Conservation (phyloP, 2,329 filamentous ascomycete genomes). For the Didymella pinodella region DNA sequence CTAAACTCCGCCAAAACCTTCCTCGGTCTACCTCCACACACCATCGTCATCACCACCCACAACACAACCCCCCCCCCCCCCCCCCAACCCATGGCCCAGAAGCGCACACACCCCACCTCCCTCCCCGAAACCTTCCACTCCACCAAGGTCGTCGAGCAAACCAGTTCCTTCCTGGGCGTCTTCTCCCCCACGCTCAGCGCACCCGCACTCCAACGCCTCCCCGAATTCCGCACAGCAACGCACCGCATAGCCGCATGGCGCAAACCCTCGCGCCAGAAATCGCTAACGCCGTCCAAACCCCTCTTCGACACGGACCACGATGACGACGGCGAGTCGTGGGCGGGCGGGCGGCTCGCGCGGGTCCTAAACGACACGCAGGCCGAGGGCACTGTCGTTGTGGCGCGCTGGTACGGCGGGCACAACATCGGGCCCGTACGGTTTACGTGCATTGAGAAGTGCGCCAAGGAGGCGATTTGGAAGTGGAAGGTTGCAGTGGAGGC, state of each 20-base stretch:
- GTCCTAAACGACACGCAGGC: slow-evolving; percentile 56
- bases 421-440: slow-evolving; percentile 63
- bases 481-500: slow-evolving; percentile 49
- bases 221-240: slow-evolving; percentile 56
- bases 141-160: slow-evolving; percentile 57
- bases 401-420: slow-evolving; percentile 63
- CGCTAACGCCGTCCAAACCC: slow-evolving; percentile 50
- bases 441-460: slow-evolving; percentile 60
- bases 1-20: slow-evolving; percentile 24
- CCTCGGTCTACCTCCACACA: neutral
- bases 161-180: slow-evolving; percentile 57
- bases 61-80: neutral
- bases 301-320: slow-evolving; percentile 57
- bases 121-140: slow-evolving; percentile 55
- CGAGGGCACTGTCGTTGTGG: slow-evolving; percentile 60
- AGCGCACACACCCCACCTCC: slow-evolving; percentile 37
- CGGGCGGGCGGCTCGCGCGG: slow-evolving; percentile 57
- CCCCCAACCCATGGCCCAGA: slow-evolving; percentile 39
- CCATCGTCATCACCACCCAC: neutral
- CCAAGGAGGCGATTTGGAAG: slow-evolving; percentile 57
- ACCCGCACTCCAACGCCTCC: slow-evolving; percentile 53
- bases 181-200: slow-evolving; percentile 57
- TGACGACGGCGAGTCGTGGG: slow-evolving; percentile 64
- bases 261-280: slow-evolving; percentile 56
- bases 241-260: slow-evolving; percentile 63